Evolutionary conservation across 768 basidiomycete species (phyloP), one percentile per base, ranked within the genome.

Genomic region (Antrodiella citrinella): DNA sequence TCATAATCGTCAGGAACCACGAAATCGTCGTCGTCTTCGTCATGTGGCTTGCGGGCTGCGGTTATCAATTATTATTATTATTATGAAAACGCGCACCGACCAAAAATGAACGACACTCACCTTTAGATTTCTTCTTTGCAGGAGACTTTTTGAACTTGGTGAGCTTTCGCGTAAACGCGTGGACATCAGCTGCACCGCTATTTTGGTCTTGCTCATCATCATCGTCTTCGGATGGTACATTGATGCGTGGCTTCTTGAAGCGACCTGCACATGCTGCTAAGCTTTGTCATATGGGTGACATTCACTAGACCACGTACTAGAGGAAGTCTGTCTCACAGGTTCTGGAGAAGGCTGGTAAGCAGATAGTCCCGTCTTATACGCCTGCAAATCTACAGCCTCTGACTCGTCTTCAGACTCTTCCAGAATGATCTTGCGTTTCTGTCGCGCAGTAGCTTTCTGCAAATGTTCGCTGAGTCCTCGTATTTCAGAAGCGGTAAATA

Each of bases 391-490:
- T 9, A 51, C 51, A 10, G 42, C 41, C 11, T 47, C 54, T 3
- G 52, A 51, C 4, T 84, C 83, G n/a, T 84, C 82, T 50, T 90
- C 87, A 1, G 86, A 88, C 55, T 87, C 86, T 9, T 76, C 76
- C 20, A 82, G 57, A 20, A 84, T 62, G 18, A 81, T 72, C 65
- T 89, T 90, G 35, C 87, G 82, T 65, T 89, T 89, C 48, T 44
- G 42, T 67, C 67, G 41, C 7, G 10, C 19, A 18, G 41, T 7
- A 5, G 15, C 41, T 18, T 43, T 18, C 21, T 43, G 30, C 7
- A n/a, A n/a, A n/a, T n/a, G n/a, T n/a, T n/a, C n/a, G n/a, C n/a
- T n/a, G n/a, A n/a, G n/a, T n/a, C n/a, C n/a, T n/a, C n/a, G n/a
- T n/a, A n/a, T n/a, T n/a, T n/a, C n/a, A n/a, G n/a, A n/a, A n/a